Base-by-base conservation (phyloP, 108 stramenopile genomes). In the Mediolabrus comicus region DNA sequence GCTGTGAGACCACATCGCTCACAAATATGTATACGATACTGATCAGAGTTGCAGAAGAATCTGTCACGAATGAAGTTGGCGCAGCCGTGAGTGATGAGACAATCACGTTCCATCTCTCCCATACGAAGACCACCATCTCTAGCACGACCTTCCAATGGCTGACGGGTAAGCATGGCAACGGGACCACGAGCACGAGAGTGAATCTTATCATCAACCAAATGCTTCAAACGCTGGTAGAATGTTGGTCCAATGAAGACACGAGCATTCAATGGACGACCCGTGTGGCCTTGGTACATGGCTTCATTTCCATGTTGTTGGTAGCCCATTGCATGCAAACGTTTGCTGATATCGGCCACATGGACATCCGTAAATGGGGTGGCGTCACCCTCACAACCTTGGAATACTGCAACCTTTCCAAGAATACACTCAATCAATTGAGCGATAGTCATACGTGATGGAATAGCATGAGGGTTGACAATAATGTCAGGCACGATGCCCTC, bases 81-180 rank as follows among this genome's bases (percentile, higher is more conserved):
- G 65, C 95, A 95, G n/a, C 99, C 99, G 78, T 99, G 98, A 4
- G 97, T 95, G 67, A 99, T 97, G 54, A 99, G 84, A 73, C 98
- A 99, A 86, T 99, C 99, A 72, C 99, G 99, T 83, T 99, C 99
- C 99, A 99, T 99, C 82, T 99, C 99, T 60, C 99, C 99, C 96
- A 99, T 97, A 29, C 99, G 97, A 67, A 98, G 79, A 52, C 99
- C 99, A 59, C 99, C 99, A 76, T 97, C 98, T 49, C 97, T 84
- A 16, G 94, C 92, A 66, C 99, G 92, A 65, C 99, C 99, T 69
- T 99, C 98, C 71, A 99, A 68, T 52, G 99, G 99, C 84, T 99
- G 99, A 49, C 98, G 85, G 4, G 99, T 99, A 8, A 99, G 84
- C 93, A 98, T 97, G 19, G 97, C 93, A 27, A 97, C 95, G 3